phyloP scores from a whole-genome alignment of 805 yeast genomes.

The Saccharomycopsis olivae region DNA sequence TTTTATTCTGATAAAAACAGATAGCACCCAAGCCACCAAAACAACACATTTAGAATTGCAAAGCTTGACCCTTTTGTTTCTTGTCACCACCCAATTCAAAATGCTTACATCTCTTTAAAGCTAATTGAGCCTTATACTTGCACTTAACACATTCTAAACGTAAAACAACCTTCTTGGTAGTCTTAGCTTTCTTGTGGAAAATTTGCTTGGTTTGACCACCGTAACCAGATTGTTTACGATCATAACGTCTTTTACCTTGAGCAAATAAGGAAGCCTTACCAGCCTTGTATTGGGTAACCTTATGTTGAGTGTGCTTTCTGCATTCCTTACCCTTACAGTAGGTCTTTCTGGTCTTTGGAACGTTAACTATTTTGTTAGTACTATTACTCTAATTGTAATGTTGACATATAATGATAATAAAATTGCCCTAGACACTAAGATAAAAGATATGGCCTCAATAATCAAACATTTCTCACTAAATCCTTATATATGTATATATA shows the following conservation, averaged over 20 bases:
- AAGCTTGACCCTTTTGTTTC: constrained; percentile 99
- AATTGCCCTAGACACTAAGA: no score
- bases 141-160: constrained; percentile 98
- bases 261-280: constrained; percentile 99
- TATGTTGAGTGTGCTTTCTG: constrained; percentile 99
- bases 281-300: constrained; percentile 99
- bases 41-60: constrained; percentile 71
- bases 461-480: no score
- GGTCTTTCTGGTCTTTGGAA: constrained; percentile 99
- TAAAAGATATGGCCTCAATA: no score
- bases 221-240: constrained; percentile 99
- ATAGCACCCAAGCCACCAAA: no score
- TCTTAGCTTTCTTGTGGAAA: constrained; percentile 99
- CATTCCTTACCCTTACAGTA: constrained; percentile 99
- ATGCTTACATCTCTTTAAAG: constrained; percentile 99
- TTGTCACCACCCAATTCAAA: constrained; percentile 99
- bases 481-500: no score
- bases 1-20: no score
- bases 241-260: constrained; percentile 99
- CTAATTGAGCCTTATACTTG: constrained; percentile 96
- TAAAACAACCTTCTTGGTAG: constrained; percentile 99
- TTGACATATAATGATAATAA: constrained; percentile 20
- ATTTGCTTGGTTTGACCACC: constrained; percentile 99
- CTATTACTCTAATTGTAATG: no score
- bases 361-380: constrained; percentile 63